Conservation (phyloP, 2,329 filamentous ascomycete genomes). For the Fusarium nanum region DNA sequence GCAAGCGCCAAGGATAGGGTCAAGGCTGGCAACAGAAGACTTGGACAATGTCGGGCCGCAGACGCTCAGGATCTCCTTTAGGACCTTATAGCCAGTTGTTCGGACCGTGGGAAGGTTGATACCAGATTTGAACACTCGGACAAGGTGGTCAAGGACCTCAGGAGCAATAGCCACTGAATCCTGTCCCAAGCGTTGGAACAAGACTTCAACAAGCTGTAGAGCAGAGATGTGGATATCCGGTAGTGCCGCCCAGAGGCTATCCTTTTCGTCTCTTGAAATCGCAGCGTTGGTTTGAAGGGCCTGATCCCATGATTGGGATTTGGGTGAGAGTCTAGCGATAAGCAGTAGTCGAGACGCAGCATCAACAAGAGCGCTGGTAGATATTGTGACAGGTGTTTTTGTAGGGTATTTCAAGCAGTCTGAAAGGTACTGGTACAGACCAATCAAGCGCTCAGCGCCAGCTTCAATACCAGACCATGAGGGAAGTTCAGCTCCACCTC, state of each 20-base stretch:
- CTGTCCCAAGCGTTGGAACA: slow-evolving; percentile 69
- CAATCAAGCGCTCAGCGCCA: slow-evolving; percentile 75
- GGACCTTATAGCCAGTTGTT: slow-evolving; percentile 68
- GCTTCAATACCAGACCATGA: slow-evolving; percentile 80
- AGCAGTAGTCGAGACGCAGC: slow-evolving; percentile 76
- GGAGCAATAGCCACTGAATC: slow-evolving; percentile 70
- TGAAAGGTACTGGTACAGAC: slow-evolving; percentile 73
- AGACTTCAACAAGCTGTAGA: slow-evolving; percentile 69
- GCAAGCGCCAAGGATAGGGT: slow-evolving; percentile 71
- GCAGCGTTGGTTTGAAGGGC: slow-evolving; percentile 75
- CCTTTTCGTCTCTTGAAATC: slow-evolving; percentile 82
- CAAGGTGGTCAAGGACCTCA: slow-evolving; percentile 75
- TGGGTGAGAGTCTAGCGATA: slow-evolving; percentile 66
- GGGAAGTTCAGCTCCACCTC: slow-evolving; percentile 66
- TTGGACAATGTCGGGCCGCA: slow-evolving; percentile 76
- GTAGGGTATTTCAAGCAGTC: slow-evolving; percentile 74
- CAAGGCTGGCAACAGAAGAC: slow-evolving; percentile 71
- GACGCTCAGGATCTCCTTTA: slow-evolving; percentile 67
- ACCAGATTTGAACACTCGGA: slow-evolving; percentile 75
- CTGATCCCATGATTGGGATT: slow-evolving; percentile 59
- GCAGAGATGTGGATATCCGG: slow-evolving; percentile 79
- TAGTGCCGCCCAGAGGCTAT: slow-evolving; percentile 78
- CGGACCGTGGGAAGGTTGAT: slow-evolving; percentile 67
- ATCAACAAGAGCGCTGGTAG: slow-evolving; percentile 75
- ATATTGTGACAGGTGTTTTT: slow-evolving; percentile 72